Base-by-base conservation (phyloP, 2,329 filamentous ascomycete species). In the Botryotinia convoluta region DNA sequence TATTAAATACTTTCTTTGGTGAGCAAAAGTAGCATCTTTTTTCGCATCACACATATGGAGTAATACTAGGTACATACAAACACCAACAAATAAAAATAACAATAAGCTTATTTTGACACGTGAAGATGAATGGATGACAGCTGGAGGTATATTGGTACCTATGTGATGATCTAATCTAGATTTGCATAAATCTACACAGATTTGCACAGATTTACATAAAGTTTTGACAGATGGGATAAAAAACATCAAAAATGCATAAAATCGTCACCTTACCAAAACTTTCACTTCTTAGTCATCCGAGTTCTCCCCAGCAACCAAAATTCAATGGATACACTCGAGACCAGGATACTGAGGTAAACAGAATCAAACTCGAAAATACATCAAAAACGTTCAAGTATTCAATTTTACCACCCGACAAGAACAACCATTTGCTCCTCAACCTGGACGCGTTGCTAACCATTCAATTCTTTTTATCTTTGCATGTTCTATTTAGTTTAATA, bases 401-500 rank as follows among this genome's bases (percentile, higher is more conserved):
- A 54, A 69, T 60, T 57, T 61, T 44, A 59, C 20, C 37, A 60
- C 32, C 26, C 32, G 26, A 32, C 68, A 69, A 69, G 20, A 37
- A 61, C 51, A n/a, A 57, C 69, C 29, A 54, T 35, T 71, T 45
- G 60, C 62, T 39, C 45, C 20, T 60, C 51, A 26, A 72, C 22
- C 20, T 60, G 48, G 32, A 68, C 61, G 62, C 45, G 39, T 29
- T 39, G 67, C 37, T 45, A 48, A 48, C 48, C 26, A n/a, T 29
- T 22, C 54, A 51, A 7, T n/a, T 61, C 22, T 51, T 73, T 57
- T 62, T 42, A 63, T 42, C 9, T n/a, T 54, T 76, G 71, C 75
- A 78, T 78, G 77, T 68, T 68, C 76, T 79, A 77, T 73, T 59
- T 71, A 59, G 73, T 69, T 37, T 44, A 72, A 73, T 73, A 69